These are phyloP conservation scores for Gaillardinia entomophila DNA, from an alignment of 805 yeast species.

Conservation along the genomic window DNA sequence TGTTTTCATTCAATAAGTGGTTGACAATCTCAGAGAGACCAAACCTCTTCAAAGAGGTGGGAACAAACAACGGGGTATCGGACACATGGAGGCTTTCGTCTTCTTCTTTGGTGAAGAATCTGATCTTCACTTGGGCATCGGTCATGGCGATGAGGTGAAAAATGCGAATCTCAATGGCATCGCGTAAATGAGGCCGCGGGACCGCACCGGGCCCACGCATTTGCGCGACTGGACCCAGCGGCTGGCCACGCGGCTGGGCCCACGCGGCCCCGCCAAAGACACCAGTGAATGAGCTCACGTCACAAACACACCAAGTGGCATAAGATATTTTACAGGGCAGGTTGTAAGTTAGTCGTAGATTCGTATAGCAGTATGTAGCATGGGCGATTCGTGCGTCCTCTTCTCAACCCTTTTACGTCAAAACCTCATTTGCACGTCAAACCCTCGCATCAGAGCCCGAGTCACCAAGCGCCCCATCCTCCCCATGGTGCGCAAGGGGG, in stretches of 20 bases:
- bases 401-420: too few relatives aligned
- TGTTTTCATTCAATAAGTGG: slow-evolving; percentile 56
- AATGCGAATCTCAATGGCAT: too few relatives aligned
- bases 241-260: neutral
- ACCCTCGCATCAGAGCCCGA: too few relatives aligned
- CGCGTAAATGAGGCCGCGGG: slow-evolving; percentile 4
- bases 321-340: too few relatives aligned
- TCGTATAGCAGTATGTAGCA: too few relatives aligned
- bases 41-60: slow-evolving; percentile 77
- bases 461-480: too few relatives aligned
- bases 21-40: slow-evolving; percentile 95
- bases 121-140: slow-evolving; percentile 68
- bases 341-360: too few relatives aligned
- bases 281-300: too few relatives aligned
- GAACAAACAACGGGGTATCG: slow-evolving; percentile 83
- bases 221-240: slow-evolving; percentile 6
- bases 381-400: too few relatives aligned
- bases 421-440: too few relatives aligned
- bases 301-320: too few relatives aligned
- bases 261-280: neutral
- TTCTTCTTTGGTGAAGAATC: slow-evolving; percentile 80
- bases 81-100: slow-evolving; percentile 63
- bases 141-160: slow-evolving; percentile 13
- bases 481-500: too few relatives aligned
- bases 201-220: slow-evolving; percentile 4